Conservation (phyloP, 1,284 basidiomycete genomes). For the Pseudozyma thailandica region DNA sequence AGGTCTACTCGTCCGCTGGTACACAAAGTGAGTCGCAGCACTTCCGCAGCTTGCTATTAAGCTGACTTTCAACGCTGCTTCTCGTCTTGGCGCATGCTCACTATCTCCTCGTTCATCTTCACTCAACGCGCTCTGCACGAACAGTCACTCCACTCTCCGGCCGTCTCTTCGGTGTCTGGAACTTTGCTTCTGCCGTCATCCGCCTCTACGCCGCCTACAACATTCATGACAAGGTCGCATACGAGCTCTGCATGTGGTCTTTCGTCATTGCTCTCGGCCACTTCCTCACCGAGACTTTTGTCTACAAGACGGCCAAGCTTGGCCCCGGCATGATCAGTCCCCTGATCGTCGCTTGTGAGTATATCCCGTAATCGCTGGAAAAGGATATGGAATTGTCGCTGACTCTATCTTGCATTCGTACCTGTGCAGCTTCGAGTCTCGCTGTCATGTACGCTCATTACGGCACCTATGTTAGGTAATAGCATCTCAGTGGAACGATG, state of each 20-base stretch:
- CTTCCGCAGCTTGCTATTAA: neutral
- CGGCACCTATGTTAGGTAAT: conserved; percentile 15
- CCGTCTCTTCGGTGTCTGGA: conserved; percentile 65
- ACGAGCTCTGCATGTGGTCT: conserved; percentile 85
- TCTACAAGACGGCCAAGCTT: conserved; percentile 82
- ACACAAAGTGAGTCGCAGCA: conserved; percentile 35
- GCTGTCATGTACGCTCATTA: conserved; percentile 32
- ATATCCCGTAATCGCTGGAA: neutral
- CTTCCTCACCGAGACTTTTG: conserved; percentile 84
- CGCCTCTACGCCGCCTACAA: conserved; percentile 63
- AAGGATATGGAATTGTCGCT: neutral
- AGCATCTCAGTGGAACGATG: too few species aligned
- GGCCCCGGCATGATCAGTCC: conserved; percentile 77
- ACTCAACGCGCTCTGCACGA: neutral
- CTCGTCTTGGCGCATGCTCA: neutral
- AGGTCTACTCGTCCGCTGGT: conserved; percentile 57
- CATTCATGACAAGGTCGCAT: conserved; percentile 69
- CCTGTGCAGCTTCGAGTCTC: conserved; percentile 50
- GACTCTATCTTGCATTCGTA: too few species aligned
- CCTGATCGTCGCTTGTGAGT: conserved; percentile 86
- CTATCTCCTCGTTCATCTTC: too few species aligned
- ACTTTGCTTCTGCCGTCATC: conserved; percentile 62
- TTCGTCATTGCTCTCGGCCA: conserved; percentile 91
- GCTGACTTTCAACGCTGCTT: neutral
- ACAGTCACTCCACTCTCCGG: conserved; percentile 62